phyloP scores from a whole-genome alignment of 2,329 filamentous ascomycete genomes.

The Thielaviopsis musarum region DNA sequence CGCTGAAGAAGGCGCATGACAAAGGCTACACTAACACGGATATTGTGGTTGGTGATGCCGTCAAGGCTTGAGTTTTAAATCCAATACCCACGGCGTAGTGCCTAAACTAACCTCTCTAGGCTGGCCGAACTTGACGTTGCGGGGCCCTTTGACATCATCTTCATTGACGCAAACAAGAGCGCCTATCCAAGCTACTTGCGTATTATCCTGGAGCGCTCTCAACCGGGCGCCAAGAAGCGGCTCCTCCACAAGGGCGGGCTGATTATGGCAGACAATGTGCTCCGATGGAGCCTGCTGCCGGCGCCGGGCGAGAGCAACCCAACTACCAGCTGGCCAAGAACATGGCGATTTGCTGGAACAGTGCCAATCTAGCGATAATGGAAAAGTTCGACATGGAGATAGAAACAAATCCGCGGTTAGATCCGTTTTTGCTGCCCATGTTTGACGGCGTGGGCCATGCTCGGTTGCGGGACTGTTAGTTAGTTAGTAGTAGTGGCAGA shows the following conservation, averaged over 20 bases:
- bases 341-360: conserved; percentile 1
- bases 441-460: conserved; percentile 27
- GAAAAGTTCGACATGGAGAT: conserved; percentile 15
- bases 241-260: conserved; percentile 32
- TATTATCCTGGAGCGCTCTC: conserved; percentile 27
- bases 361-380: conserved; percentile 13
- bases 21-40: conserved; percentile 4
- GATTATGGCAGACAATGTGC: conserved; percentile 37
- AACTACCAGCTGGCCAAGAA: conserved; percentile 12
- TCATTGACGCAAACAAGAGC: conserved; percentile 36
- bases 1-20: neutral
- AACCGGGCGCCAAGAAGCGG: conserved; percentile 20
- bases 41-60: conserved; percentile 4
- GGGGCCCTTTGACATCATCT: conserved; percentile 35
- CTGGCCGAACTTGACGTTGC: conserved; percentile 19
- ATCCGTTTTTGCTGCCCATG: conserved; percentile 25
- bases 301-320: conserved; percentile 23
- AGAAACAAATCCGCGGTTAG: conserved; percentile 19
- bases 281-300: conserved; percentile 31
- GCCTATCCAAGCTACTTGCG: conserved; percentile 33
- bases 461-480: conserved; percentile 18
- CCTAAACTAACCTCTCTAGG: conserved; percentile 13
- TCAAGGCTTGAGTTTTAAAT: neutral
- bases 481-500: neutral
- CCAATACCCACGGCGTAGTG: no score